Base-by-base conservation (phyloP, 768 basidiomycete species). In the Candolleomyces efflorescens region DNA sequence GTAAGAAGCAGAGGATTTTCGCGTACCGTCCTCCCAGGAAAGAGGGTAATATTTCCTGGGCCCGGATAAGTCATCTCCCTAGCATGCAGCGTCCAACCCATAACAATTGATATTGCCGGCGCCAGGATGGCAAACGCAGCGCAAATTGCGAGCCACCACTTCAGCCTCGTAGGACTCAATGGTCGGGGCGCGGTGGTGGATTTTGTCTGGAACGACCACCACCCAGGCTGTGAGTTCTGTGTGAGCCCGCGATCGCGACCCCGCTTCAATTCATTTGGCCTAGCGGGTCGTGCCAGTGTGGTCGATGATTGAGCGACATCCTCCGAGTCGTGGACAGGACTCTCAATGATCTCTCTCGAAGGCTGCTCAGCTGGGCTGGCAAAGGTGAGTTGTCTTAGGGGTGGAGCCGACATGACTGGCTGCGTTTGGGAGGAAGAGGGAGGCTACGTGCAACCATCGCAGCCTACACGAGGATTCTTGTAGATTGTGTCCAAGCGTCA, bases 41-140 rank as follows among this genome's bases (percentile, higher is more conserved):
- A 58, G 9, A 22, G 6, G 0, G 47, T 17, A 7, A 41, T 15
- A n/a, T 32, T 18, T 52, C 20, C 51, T 11, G 39, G 20, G 3
- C n/a, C 57, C 2, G 32, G 41, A 32, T 53, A 58, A 1, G 22
- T 12, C 57, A 58, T 57, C 27, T 57, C 48, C 44, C 26, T 50
- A 10, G 27, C 57, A 52, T 58, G 57, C 13, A 46, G 23, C 17
- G 38, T 58, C 7, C 36, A 32, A 6, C 50, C 57, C 50, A 53
- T 26, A 11, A 53, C 18, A 32, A 58, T 53, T 13, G 50, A 52
- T 12, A 58, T 38, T 3, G 46, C 26, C 9, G 50, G 57, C 7
- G 48, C 49, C 32, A 57, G 49, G 3, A 51, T 36, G 2, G 18
- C n/a, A 38, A 50, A 48, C 48, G 48, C 56, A 13, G 41, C 26